phyloP scores from a whole-genome alignment of 257 asterid species.

The Solanum pennellii region DNA sequence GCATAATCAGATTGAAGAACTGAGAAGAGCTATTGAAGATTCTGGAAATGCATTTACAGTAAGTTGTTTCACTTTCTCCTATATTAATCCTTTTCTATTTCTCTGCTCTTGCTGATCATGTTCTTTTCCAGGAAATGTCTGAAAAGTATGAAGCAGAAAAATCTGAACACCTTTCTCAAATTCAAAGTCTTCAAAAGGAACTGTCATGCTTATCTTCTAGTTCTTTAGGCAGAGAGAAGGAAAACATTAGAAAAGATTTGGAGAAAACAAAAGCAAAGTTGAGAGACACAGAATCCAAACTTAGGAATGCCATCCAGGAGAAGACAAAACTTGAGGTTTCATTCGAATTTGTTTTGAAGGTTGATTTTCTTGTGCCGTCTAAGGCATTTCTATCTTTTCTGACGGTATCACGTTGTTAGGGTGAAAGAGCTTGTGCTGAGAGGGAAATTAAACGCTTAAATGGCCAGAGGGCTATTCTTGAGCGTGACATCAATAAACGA shows the following conservation, averaged over 20 bases:
- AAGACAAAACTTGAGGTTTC: slow-evolving; percentile 93
- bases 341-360: not conserved
- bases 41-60: slow-evolving; percentile 35
- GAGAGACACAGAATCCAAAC: slow-evolving; percentile 80
- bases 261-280: slow-evolving; percentile 77
- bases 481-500: slow-evolving; percentile 79
- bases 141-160: slow-evolving; percentile 49
- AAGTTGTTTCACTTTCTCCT: slow-evolving; percentile 15
- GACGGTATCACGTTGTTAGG: slow-evolving; percentile 30
- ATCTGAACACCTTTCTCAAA: slow-evolving; percentile 33
- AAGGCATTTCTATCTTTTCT: not conserved
- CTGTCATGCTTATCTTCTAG: slow-evolving; percentile 48
- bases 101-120: slow-evolving; percentile 10
- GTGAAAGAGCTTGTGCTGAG: slow-evolving; percentile 81
- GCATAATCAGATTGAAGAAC: slow-evolving; percentile 39
- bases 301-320: slow-evolving; percentile 76
- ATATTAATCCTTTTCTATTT: not conserved
- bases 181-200: slow-evolving; percentile 60
- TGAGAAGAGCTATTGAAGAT: slow-evolving; percentile 34
- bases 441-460: slow-evolving; percentile 66
- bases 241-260: slow-evolving; percentile 70
- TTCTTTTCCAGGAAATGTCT: slow-evolving; percentile 42
- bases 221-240: slow-evolving; percentile 84
- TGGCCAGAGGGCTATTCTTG: slow-evolving; percentile 68
- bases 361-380: slow-evolving; percentile 3